Conservation (phyloP, 495 filamentous ascomycete genomes). For the Podospora didyma region DNA sequence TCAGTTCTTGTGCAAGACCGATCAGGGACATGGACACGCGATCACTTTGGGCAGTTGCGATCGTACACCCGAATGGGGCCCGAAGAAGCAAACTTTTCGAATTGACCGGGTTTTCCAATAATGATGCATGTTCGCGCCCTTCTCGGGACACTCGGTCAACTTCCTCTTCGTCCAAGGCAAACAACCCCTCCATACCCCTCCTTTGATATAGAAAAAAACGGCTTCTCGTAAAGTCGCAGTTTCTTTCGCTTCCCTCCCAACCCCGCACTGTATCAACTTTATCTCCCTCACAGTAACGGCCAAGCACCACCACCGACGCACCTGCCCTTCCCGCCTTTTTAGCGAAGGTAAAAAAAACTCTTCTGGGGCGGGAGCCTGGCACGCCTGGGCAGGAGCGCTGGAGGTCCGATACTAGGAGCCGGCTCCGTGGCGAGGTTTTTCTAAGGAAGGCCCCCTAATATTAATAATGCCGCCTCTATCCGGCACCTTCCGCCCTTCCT, state of each 20-base stretch:
- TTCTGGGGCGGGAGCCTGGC: too few relatives aligned
- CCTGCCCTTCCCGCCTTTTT: not conserved
- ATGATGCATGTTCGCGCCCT: slow-evolving; percentile 2
- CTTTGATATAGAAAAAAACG: not conserved
- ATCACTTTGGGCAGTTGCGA: too few relatives aligned
- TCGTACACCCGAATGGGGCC: too few relatives aligned
- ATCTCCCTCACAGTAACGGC: not conserved
- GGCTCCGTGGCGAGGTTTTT: not conserved
- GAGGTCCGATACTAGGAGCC: too few relatives aligned
- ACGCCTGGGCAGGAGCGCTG: too few relatives aligned
- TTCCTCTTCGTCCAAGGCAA: not conserved
- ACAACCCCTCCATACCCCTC: not conserved
- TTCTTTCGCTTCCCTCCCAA: too few relatives aligned
- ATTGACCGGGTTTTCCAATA: too few relatives aligned
- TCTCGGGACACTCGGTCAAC: not conserved
- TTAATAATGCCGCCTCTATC: slow-evolving; percentile 23
- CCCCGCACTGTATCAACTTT: not conserved
- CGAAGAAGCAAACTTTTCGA: too few relatives aligned
- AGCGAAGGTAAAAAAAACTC: slow-evolving; percentile 1
- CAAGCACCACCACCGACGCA: not conserved
- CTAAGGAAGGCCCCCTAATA: too few relatives aligned
- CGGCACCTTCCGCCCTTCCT: slow-evolving; percentile 12
- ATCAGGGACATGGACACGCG: too few relatives aligned
- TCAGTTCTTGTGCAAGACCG: too few relatives aligned
- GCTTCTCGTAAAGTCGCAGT: not conserved